Evolutionary conservation across 805 yeast genomes (phyloP).

Genomic region (Debaryomyces castellii): DNA sequence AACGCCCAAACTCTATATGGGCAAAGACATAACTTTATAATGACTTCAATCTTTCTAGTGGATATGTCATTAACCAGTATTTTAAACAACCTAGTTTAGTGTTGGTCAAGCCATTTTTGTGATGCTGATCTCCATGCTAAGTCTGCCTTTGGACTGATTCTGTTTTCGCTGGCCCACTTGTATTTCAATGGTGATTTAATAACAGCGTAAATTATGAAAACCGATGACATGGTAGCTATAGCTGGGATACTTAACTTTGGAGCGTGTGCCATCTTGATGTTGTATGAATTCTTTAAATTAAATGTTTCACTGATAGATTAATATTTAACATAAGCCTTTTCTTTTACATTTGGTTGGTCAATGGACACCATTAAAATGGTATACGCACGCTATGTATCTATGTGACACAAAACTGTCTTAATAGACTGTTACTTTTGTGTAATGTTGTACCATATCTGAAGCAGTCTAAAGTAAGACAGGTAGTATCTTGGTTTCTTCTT

Average conservation of each 20-base stretch:
- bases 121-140: slow-evolving; percentile 49
- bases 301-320: slow-evolving; percentile 8
- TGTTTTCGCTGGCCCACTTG: slow-evolving; percentile 39
- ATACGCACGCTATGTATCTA: background rate
- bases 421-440: background rate
- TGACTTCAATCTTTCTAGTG: background rate
- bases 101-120: slow-evolving; percentile 41
- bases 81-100: slow-evolving; percentile 1
- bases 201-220: slow-evolving; percentile 31
- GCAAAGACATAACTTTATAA: background rate
- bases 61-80: background rate
- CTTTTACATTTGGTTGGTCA: slow-evolving; percentile 14
- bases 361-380: background rate
- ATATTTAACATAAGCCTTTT: slow-evolving; percentile 6
- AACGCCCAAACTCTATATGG: background rate
- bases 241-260: slow-evolving; percentile 42
- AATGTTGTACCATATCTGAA: too few relatives aligned
- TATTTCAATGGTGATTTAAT: slow-evolving; percentile 45
- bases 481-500: too few relatives aligned
- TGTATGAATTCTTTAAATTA: slow-evolving; percentile 7
- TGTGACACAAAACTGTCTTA: background rate
- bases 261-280: slow-evolving; percentile 23
- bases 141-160: slow-evolving; percentile 47
- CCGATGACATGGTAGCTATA: slow-evolving; percentile 43
- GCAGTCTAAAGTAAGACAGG: too few relatives aligned